Evolutionary conservation across 768 basidiomycete species (phyloP).

Genomic region (Lactifluus volemus): DNA sequence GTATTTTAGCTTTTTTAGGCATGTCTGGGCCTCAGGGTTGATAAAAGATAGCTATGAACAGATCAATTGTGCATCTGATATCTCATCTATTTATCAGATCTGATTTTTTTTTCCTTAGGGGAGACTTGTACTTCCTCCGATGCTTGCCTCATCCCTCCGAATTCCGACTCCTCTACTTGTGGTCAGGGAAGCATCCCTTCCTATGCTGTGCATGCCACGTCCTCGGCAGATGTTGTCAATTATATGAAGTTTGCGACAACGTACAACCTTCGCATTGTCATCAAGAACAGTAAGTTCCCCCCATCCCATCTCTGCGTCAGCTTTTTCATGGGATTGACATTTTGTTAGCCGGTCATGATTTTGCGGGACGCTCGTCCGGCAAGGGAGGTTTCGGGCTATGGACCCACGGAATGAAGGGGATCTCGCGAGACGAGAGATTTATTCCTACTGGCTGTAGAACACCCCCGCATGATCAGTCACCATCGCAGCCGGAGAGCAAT

Average conservation of each 20-base stretch:
- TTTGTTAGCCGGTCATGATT: constrained; percentile 3
- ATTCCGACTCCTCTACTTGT: constrained; percentile 21
- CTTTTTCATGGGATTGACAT: not conserved
- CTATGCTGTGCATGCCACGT: constrained; percentile 26
- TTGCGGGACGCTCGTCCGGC: not conserved
- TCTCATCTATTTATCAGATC: not conserved
- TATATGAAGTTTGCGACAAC: not conserved
- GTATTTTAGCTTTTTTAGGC: not conserved
- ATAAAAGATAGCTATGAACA: not conserved
- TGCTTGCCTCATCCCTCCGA: not conserved
- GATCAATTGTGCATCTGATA: not conserved
- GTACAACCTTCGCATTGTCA: not conserved
- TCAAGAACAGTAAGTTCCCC: not conserved
- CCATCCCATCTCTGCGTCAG: too few relatives aligned
- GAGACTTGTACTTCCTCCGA: not conserved
- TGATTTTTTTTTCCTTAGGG: not conserved
- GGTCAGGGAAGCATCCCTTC: constrained; percentile 29
- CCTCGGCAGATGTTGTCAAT: constrained; percentile 27
- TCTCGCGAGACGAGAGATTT: not conserved
- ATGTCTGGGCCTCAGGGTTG: too few relatives aligned
- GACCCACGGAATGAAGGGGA: not conserved
- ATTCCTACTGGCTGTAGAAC: not conserved
- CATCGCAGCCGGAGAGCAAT: constrained; percentile 21
- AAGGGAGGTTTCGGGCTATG: not conserved
- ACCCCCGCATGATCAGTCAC: not conserved